These are phyloP conservation scores for Pleurozium schreberi DNA, from an alignment of 225 moss, liverwort and hornwort species.

Conservation along the genomic window DNA sequence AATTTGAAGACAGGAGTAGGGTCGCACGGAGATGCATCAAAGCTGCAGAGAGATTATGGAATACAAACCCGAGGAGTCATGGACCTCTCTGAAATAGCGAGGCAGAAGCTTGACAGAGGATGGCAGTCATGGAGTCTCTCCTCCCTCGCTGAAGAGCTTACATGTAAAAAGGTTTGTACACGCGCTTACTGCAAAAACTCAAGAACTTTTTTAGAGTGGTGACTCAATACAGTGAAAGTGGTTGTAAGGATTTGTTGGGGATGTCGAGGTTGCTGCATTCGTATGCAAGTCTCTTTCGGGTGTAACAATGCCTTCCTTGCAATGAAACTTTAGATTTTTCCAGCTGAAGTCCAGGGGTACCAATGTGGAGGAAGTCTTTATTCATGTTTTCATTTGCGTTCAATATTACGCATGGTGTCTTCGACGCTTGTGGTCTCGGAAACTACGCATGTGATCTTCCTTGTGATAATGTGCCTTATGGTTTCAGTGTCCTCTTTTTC, in stretches of 20 bases:
- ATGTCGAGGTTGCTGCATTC: background rate
- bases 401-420: background rate
- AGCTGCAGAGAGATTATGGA: conserved; percentile 59
- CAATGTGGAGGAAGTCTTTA: background rate
- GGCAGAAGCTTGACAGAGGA: conserved; percentile 32
- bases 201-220: background rate
- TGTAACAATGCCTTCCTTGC: background rate
- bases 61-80: conserved; percentile 29
- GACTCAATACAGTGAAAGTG: background rate
- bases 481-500: background rate
- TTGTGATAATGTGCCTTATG: background rate
- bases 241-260: background rate
- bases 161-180: conserved; percentile 49
- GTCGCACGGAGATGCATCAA: conserved; percentile 42
- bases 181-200: background rate
- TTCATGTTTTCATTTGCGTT: background rate
- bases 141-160: conserved; percentile 60
- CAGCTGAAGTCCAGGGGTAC: background rate
- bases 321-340: background rate
- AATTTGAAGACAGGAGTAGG: conserved; percentile 55
- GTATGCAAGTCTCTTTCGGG: background rate
- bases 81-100: conserved; percentile 43
- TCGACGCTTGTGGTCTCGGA: background rate
- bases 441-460: background rate
- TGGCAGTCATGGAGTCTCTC: conserved; percentile 67